Evolutionary conservation across 129 eudicot species (phyloP).

Genomic region (Flaveria trinervia): DNA sequence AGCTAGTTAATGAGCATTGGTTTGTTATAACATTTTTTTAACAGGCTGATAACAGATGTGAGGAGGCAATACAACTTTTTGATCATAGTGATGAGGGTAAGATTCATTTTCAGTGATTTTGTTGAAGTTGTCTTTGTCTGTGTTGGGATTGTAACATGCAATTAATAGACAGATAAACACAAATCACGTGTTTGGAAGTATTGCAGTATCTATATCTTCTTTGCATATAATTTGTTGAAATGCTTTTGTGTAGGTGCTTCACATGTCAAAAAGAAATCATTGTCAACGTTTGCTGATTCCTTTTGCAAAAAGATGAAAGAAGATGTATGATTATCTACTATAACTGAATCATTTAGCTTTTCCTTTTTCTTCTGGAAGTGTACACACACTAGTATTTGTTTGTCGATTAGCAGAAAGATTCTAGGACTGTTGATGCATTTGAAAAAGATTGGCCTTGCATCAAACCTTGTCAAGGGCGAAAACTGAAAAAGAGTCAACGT

Average conservation of each 20-base stretch:
- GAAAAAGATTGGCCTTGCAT: background rate
- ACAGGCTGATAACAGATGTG: slow-evolving; percentile 25
- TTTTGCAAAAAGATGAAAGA: slow-evolving; percentile 43
- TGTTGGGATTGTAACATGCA: background rate
- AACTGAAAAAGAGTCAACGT: slow-evolving; percentile 25
- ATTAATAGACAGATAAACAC: background rate
- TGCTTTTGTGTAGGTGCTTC: slow-evolving; percentile 43
- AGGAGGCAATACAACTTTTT: slow-evolving; percentile 32
- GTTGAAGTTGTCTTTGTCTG: background rate
- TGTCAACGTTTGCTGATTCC: slow-evolving; percentile 37
- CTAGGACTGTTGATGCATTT: background rate
- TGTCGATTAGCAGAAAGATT: slow-evolving; percentile 1
- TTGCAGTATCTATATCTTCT: background rate
- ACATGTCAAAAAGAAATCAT: slow-evolving; percentile 35
- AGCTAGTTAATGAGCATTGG: slow-evolving; percentile 13
- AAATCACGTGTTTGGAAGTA: slow-evolving; percentile 12
- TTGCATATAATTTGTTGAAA: slow-evolving; percentile 10
- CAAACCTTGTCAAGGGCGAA: slow-evolving; percentile 32
- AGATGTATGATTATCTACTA: slow-evolving; percentile 38
- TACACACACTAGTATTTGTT: slow-evolving; percentile 18
- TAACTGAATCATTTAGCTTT: slow-evolving; percentile 20
- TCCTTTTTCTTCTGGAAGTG: slow-evolving; percentile 5
- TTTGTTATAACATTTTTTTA: slow-evolving; percentile 15
- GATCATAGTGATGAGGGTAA: slow-evolving; percentile 34
- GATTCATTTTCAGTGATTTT: background rate